Evolutionary conservation across 2,329 filamentous ascomycete genomes (phyloP), one percentile per base, ranked within the genome.

Genomic region (Daldinia sp.): DNA sequence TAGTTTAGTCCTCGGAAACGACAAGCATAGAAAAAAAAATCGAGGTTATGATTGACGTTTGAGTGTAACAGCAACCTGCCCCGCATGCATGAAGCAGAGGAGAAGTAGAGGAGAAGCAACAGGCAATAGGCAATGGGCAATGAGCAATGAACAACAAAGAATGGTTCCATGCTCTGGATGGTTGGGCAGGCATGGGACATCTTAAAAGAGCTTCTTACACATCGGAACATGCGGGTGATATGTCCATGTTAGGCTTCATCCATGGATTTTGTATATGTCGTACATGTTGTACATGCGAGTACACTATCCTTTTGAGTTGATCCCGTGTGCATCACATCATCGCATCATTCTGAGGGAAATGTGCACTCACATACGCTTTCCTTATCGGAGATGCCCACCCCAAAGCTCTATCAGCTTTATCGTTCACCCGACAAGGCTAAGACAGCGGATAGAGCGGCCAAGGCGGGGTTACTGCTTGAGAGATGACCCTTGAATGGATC

Each of bases 251-350:
- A 65, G 59, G 61, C 58, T 53, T 61, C 51, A 53, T 50, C 51
- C 51, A 54, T 26, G 51, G 18, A 39, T 54, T 15, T n/a, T 54
- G n/a, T 54, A 35, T 6, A 33, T 46, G 42, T 2, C 42, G 18
- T 46, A 26, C 3, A 39, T 39, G 10, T 39, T 7, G 30, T 10
- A 39, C 10, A 12, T 37, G 20, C 53, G 51, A 60, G 50, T 35
- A 56, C 44, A 41, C 48, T 54, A 62, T 54, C 55, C 48, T 69
- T 68, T 65, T 63, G 44, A 73, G 65, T 70, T 73, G 71, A 72
- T 71, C 69, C 69, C 71, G 65, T 73, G 71, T 64, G 37, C 67
- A 68, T 68, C 59, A 51, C 62, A 63, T 67, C 60, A 65, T 67
- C 54, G 57, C 63, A 68, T 70, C 68, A 70, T 64, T 61, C 33